A percentile compares a stretch with the other conserved stretches of the same genome.
Conservation (phyloP, 495 filamentous ascomycete species). For the Penicillium herquei region DNA sequence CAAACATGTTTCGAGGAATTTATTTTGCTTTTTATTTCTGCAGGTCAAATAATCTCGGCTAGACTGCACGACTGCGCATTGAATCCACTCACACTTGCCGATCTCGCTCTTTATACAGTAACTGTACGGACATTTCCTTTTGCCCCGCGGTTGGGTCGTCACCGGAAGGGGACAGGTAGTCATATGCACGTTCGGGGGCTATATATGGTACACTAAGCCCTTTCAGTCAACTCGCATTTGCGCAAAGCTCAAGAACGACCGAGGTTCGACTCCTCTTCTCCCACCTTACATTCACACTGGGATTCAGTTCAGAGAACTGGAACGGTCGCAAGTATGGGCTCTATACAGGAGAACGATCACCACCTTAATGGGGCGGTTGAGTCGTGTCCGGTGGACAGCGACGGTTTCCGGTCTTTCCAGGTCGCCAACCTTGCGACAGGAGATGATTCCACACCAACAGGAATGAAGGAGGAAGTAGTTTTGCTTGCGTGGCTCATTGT, state of each 20-base stretch:
- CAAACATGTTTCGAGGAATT: neutral
- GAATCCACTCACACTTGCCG: neutral
- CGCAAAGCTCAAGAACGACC: conserved; percentile 7
- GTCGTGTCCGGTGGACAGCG: neutral
- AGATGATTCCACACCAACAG: conserved; percentile 13
- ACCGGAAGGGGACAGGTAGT: neutral
- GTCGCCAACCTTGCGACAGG: conserved; percentile 19
- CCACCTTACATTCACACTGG: conserved; percentile 4
- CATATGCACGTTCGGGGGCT: conserved; percentile 3
- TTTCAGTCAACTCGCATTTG: conserved; percentile 4
- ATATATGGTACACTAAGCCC: conserved; percentile 19
- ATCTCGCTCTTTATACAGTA: conserved; percentile 5
- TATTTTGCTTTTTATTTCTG: neutral
- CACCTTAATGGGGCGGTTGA: neutral
- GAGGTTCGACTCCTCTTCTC: conserved; percentile 6
- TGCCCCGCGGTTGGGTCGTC: conserved; percentile 3
- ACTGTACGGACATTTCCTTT: conserved; percentile 2
- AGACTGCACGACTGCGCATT: neutral
- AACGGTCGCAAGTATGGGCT: conserved; percentile 27
- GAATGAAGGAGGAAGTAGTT: conserved; percentile 39
- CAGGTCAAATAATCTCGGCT: neutral
- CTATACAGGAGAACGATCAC: conserved; percentile 18
- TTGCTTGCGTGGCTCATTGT: conserved; percentile 45
- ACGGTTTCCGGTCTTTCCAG: conserved; percentile 17
- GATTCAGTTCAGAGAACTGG: conserved; percentile 12